A percentile compares a stretch with the other conserved stretches of the same genome.
Conservation (phyloP, 192 early-diverging fungal species). For the Coemansia sp. region DNA sequence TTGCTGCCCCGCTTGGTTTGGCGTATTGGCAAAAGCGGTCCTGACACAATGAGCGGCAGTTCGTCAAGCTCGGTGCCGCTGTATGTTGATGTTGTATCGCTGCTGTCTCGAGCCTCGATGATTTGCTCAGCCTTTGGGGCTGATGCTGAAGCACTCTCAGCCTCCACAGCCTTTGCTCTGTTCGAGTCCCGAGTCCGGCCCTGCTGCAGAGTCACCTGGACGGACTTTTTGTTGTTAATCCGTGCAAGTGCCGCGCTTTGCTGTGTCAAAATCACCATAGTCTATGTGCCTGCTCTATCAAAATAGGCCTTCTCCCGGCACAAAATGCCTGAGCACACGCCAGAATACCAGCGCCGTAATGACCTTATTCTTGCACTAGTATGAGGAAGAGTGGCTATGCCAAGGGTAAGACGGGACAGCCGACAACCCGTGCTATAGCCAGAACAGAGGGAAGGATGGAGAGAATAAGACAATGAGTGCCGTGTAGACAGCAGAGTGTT, state of each 20-base stretch:
- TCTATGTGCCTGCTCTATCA: conserved; percentile 7
- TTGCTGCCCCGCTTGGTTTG: conserved; percentile 35
- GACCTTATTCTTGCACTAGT: background rate
- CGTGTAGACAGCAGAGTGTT: background rate
- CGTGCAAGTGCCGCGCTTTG: conserved; percentile 16
- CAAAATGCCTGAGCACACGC: conserved; percentile 3
- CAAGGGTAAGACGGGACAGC: background rate
- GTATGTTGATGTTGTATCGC: conserved; percentile 15
- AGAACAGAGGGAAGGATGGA: too few species aligned
- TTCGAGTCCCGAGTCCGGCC: conserved; percentile 5
- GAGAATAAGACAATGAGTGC: background rate
- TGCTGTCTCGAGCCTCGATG: background rate
- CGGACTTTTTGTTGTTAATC: conserved; percentile 10
- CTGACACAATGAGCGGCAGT: conserved; percentile 37
- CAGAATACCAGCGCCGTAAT: conserved; percentile 8
- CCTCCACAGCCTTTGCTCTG: background rate
- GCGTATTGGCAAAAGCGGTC: conserved; percentile 51
- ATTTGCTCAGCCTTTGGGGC: background rate
- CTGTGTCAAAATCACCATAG: conserved; percentile 29
- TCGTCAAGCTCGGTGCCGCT: conserved; percentile 34
- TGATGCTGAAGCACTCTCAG: conserved; percentile 11
- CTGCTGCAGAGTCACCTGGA: conserved; percentile 15
- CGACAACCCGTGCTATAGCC: background rate
- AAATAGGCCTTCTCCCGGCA: conserved; percentile 4
- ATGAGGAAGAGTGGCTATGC: background rate